Percentiles rank a stretch among this genome's conserved stretches.
phyloP scores from a whole-genome alignment of 2,329 filamentous ascomycete species.

The Nannizzia gypsea region DNA sequence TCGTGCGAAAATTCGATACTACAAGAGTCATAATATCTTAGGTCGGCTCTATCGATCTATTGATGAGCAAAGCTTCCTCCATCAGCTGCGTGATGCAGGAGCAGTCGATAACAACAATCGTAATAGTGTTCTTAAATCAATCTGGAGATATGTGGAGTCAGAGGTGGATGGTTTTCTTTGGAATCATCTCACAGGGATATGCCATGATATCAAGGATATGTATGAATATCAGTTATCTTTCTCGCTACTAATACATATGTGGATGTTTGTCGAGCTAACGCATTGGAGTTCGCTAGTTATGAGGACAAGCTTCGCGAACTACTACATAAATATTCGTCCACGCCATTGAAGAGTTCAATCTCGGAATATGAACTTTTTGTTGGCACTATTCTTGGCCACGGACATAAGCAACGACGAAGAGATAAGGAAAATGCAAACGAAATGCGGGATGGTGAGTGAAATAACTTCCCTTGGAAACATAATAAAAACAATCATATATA shows the following conservation, averaged over 20 bases:
- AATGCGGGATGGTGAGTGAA: constrained; percentile 17
- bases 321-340: constrained; percentile 17
- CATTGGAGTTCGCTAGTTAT: constrained; percentile 7
- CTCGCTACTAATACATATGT: neutral
- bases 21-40: constrained; percentile 55
- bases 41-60: constrained; percentile 61
- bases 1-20: constrained; percentile 44
- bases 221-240: constrained; percentile 5
- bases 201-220: constrained; percentile 16
- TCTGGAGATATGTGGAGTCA: constrained; percentile 16
- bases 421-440: constrained; percentile 18
- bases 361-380: constrained; percentile 15
- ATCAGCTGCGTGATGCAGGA: constrained; percentile 33
- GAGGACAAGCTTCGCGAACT: constrained; percentile 15
- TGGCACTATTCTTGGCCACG: constrained; percentile 16
- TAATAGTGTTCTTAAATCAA: constrained; percentile 17
- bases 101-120: constrained; percentile 6
- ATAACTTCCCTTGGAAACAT: neutral
- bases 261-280: neutral
- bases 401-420: constrained; percentile 15
- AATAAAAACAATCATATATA: neutral
- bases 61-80: constrained; percentile 58
- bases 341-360: constrained; percentile 16
- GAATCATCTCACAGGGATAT: constrained; percentile 16
- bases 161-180: constrained; percentile 19